phyloP scores from a whole-genome alignment of 2,329 filamentous ascomycete genomes.

The Fusarium verrucosum region DNA sequence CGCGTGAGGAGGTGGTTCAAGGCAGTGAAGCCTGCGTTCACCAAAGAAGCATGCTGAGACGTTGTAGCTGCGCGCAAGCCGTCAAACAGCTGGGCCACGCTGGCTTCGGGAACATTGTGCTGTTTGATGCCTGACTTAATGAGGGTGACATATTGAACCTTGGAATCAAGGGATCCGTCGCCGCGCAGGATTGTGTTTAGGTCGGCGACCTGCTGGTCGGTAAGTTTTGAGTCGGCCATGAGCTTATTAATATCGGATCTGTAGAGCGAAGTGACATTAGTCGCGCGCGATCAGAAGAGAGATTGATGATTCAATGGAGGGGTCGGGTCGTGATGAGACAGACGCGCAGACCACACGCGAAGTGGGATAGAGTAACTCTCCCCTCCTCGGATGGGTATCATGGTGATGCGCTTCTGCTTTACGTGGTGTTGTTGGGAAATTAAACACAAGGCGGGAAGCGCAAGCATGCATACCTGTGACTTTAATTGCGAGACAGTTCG shows the following conservation, averaged over 20 bases:
- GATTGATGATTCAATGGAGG: conserved; percentile 8
- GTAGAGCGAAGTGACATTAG: conserved; percentile 8
- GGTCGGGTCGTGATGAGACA: conserved; percentile 11
- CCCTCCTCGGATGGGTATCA: conserved; percentile 25
- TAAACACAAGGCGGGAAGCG: conserved; percentile 9
- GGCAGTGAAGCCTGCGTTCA: conserved; percentile 85
- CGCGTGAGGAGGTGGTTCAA: conserved; percentile 89
- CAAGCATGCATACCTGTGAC: conserved; percentile 32
- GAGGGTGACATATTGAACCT: conserved; percentile 74
- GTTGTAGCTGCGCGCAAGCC: conserved; percentile 78
- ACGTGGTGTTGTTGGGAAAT: conserved; percentile 29
- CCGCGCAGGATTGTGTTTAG: conserved; percentile 63
- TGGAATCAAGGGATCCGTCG: conserved; percentile 74
- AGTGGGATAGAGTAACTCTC: conserved; percentile 22
- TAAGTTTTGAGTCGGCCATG: conserved; percentile 66
- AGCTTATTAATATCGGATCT: conserved; percentile 36
- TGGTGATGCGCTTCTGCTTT: conserved; percentile 19
- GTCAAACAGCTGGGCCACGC: conserved; percentile 80
- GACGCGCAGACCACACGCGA: conserved; percentile 28
- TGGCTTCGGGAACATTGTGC: conserved; percentile 82
- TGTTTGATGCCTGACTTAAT: conserved; percentile 93
- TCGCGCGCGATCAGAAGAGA: conserved; percentile 6
- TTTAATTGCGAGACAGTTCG: conserved; percentile 28
- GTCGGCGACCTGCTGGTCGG: conserved; percentile 66
- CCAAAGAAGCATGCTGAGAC: conserved; percentile 79